A percentile compares a stretch with the other conserved stretches of the same genome.
phyloP scores from a whole-genome alignment of 2,329 filamentous ascomycete genomes.

The Sphaerulina musiva region DNA sequence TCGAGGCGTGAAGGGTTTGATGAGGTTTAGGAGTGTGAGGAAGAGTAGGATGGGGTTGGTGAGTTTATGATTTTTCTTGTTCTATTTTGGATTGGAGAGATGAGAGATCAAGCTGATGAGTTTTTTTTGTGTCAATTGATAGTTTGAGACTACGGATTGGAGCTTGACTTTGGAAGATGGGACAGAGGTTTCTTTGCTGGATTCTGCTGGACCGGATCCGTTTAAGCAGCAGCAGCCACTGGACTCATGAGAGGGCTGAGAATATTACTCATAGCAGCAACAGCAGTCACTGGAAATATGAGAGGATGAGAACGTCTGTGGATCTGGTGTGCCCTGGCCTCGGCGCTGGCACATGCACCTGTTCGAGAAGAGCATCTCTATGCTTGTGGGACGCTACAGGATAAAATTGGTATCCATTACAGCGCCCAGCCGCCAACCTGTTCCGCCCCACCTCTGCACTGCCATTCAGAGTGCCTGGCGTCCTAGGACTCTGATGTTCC shows the following conservation, averaged over 20 bases:
- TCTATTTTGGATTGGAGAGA: background rate
- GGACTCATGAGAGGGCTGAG: background rate
- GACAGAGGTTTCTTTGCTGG: conserved; percentile 67
- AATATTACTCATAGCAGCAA: conserved; percentile 5
- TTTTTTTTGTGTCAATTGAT: conserved; percentile 11
- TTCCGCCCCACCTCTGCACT: background rate
- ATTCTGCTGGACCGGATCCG: conserved; percentile 56
- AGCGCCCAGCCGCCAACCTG: background rate
- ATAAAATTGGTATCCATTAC: background rate
- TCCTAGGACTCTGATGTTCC: no score
- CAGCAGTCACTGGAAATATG: background rate
- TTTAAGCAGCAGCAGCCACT: conserved; percentile 42
- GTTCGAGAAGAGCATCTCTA: background rate
- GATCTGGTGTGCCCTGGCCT: background rate
- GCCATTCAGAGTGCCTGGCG: no score
- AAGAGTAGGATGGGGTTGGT: conserved; percentile 56
- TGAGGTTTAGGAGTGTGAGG: conserved; percentile 74
- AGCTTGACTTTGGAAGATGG: conserved; percentile 65
- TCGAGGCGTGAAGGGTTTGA: conserved; percentile 56
- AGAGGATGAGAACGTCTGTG: background rate
- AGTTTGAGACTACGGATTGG: conserved; percentile 89
- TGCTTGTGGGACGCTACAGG: background rate
- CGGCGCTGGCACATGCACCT: background rate
- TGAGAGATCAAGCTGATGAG: background rate
- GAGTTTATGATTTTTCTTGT: conserved; percentile 29